Conservation (phyloP, 495 filamentous ascomycete species). For the Penicillium odoratum region DNA sequence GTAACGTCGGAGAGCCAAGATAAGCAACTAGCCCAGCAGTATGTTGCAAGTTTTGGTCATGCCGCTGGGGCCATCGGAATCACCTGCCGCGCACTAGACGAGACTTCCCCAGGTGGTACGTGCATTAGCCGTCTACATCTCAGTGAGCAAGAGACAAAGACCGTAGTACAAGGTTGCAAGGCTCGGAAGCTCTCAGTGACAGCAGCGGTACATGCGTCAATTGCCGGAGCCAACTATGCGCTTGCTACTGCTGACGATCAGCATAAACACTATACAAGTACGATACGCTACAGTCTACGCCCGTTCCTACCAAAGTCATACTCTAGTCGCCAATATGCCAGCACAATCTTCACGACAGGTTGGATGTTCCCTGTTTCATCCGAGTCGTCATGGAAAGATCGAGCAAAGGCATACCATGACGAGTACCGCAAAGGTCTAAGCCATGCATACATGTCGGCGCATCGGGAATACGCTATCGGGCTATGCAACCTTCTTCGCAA, state of each 20-base stretch:
- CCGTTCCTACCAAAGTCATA: slow-evolving; percentile 5
- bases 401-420: slow-evolving; percentile 5
- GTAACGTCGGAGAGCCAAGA: slow-evolving; percentile 2
- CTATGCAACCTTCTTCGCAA: slow-evolving; percentile 6
- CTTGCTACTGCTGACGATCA: slow-evolving; percentile 5
- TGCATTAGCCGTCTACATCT: slow-evolving; percentile 6
- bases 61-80: slow-evolving; percentile 7
- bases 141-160: slow-evolving; percentile 2
- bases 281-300: slow-evolving; percentile 7
- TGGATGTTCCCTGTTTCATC: slow-evolving; percentile 9
- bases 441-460: slow-evolving; percentile 1
- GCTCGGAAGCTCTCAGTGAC: slow-evolving; percentile 5
- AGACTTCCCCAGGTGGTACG: slow-evolving; percentile 3
- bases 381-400: slow-evolving; percentile 6
- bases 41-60: slow-evolving; percentile 6
- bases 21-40: slow-evolving; percentile 5
- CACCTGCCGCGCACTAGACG: slow-evolving; percentile 3
- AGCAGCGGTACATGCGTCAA: slow-evolving; percentile 8
- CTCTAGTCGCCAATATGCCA: slow-evolving; percentile 6
- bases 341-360: slow-evolving; percentile 8
- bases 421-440: slow-evolving; percentile 9
- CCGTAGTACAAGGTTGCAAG: slow-evolving; percentile 5
- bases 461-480: slow-evolving; percentile 6
- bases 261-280: slow-evolving; percentile 9
- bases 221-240: slow-evolving; percentile 7